Evolutionary conservation across 2,329 filamentous ascomycete species (phyloP).

Genomic region (Aspergillus novoparasiticus): DNA sequence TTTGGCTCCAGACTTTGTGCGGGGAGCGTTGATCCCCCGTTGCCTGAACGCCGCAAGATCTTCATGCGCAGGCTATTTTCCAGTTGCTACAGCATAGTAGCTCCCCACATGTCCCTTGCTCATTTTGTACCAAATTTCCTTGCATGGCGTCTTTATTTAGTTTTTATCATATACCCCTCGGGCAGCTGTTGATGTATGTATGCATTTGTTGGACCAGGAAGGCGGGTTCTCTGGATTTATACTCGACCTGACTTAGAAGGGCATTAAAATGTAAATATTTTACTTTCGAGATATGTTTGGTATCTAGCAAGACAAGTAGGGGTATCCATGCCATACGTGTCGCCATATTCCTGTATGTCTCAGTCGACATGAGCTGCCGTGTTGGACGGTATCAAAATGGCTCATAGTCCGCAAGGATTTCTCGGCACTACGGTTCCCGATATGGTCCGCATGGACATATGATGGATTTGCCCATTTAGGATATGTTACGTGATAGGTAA

Average conservation of each 20-base stretch:
- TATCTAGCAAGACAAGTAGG: neutral
- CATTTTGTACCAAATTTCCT: constrained; percentile 18
- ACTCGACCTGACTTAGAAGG: neutral
- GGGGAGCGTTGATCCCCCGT: neutral
- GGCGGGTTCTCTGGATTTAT: constrained; percentile 4
- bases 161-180: constrained; percentile 30
- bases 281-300: neutral
- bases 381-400: neutral
- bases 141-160: constrained; percentile 21
- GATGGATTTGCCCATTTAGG: neutral
- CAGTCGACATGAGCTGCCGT: neutral
- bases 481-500: neutral
- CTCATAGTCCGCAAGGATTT: neutral
- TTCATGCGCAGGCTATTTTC: neutral
- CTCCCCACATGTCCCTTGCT: neutral
- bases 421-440: neutral
- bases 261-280: constrained; percentile 5
- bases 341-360: neutral
- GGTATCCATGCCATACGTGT: neutral
- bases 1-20: neutral
- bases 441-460: neutral
- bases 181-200: constrained; percentile 25
- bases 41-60: neutral
- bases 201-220: constrained; percentile 20
- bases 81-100: neutral